Conservation (phyloP, 2,329 filamentous ascomycete species). For the Apiospora sp. region DNA sequence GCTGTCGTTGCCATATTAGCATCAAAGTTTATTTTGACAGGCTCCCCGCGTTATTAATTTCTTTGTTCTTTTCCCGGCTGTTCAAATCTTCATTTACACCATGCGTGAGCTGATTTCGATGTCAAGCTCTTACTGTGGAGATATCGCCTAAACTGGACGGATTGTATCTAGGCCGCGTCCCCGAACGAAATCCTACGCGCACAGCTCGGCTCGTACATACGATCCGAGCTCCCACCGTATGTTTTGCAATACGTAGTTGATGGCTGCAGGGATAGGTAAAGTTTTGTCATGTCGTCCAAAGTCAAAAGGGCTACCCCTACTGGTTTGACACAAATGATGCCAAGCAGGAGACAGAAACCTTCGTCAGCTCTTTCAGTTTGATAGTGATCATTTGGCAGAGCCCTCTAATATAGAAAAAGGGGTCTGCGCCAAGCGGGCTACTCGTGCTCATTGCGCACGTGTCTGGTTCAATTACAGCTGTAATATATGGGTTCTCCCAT, state of each 20-base stretch:
- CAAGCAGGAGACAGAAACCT: neutral
- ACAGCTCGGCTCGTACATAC: too few relatives aligned
- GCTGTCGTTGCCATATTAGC: neutral
- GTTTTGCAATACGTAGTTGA: neutral
- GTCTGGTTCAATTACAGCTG: neutral
- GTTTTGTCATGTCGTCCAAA: neutral
- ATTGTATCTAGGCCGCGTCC: neutral
- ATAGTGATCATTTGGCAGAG: neutral
- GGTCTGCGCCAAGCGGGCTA: neutral
- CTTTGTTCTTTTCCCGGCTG: too few relatives aligned
- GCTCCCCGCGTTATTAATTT: neutral
- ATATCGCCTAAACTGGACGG: neutral
- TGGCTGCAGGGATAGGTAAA: neutral
- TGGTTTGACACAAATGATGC: neutral
- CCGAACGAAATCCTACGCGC: neutral
- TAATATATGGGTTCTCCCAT: neutral
- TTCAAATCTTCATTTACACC: neutral
- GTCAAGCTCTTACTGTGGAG: neutral
- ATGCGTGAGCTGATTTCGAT: neutral
- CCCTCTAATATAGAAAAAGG: neutral
- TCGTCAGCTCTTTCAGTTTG: neutral
- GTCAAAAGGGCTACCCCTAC: neutral
- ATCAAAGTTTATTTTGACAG: slow-evolving; percentile 1
- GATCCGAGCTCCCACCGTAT: neutral
- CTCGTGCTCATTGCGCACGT: neutral